A percentile compares a stretch with the other conserved stretches of the same genome.
These are phyloP conservation scores for Rubus idaeus DNA, from an alignment of 306 rosid genomes.

Conservation along the genomic window DNA sequence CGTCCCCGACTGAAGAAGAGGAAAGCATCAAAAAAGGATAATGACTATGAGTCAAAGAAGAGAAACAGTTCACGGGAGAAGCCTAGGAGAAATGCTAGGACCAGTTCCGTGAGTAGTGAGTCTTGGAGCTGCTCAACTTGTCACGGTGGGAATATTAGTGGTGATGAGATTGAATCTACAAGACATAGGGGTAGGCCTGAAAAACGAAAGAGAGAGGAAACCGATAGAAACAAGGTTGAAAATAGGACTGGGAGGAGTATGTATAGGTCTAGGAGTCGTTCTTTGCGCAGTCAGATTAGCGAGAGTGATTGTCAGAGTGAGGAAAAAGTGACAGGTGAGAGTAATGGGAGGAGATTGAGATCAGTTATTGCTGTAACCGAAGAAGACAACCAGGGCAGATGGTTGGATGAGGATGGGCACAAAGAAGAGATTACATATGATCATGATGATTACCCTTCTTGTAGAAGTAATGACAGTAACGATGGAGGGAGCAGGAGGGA, in stretches of 20 bases:
- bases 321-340: slow-evolving; percentile 37
- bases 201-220: slow-evolving; percentile 44
- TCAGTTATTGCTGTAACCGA: slow-evolving; percentile 57
- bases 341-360: slow-evolving; percentile 50
- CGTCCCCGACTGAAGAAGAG: slow-evolving; percentile 47
- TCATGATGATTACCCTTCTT: slow-evolving; percentile 60
- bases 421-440: slow-evolving; percentile 65
- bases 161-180: slow-evolving; percentile 41
- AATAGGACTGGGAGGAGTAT: slow-evolving; percentile 41
- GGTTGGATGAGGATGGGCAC: slow-evolving; percentile 34
- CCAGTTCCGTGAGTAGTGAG: slow-evolving; percentile 37
- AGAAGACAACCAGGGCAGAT: slow-evolving; percentile 39
- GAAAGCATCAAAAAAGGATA: slow-evolving; percentile 50
- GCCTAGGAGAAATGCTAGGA: slow-evolving; percentile 50
- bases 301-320: slow-evolving; percentile 39
- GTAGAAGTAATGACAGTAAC: slow-evolving; percentile 66
- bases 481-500: slow-evolving; percentile 55
- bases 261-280: slow-evolving; percentile 58
- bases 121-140: slow-evolving; percentile 55
- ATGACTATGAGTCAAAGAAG: slow-evolving; percentile 38
- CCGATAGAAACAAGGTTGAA: slow-evolving; percentile 36
- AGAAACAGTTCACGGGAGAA: slow-evolving; percentile 48
- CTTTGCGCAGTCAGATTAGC: slow-evolving; percentile 37
- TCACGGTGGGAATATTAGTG: slow-evolving; percentile 37
- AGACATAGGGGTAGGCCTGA: slow-evolving; percentile 41